Conservation (phyloP, 2,329 filamentous ascomycete species). For the Myrmaecium sp. region DNA sequence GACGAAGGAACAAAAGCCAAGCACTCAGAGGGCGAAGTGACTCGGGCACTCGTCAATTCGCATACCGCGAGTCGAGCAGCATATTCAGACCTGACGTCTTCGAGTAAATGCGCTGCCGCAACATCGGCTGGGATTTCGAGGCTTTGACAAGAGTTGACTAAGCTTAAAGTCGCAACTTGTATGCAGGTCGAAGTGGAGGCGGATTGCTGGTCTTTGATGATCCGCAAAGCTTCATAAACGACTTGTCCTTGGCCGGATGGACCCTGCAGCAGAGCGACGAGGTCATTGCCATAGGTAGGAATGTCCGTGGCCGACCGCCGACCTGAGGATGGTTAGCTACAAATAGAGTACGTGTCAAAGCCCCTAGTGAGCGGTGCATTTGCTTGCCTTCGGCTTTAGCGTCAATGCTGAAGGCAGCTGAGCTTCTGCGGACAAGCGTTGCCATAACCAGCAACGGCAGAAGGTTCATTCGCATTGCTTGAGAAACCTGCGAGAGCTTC, state of each 20-base stretch:
- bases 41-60: conserved; percentile 38
- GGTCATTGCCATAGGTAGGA: conserved; percentile 1
- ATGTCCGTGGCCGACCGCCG: no score
- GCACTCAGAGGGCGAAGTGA: conserved; percentile 34
- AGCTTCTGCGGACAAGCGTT: no score
- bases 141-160: conserved; percentile 37
- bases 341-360: no score
- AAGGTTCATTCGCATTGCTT: no score
- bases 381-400: no score
- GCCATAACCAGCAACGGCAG: no score
- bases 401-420: no score
- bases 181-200: conserved; percentile 36
- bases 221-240: conserved; percentile 25
- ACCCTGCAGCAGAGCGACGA: conserved; percentile 8
- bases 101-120: no score
- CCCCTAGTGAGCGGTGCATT: no score
- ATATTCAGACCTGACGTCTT: conserved; percentile 36
- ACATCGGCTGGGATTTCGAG: conserved; percentile 21
- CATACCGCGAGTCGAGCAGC: conserved; percentile 47
- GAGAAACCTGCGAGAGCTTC: no score
- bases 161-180: conserved; percentile 31
- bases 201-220: conserved; percentile 27
- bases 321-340: no score
- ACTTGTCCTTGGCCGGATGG: conserved; percentile 11
- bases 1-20: conserved; percentile 27